phyloP scores from a whole-genome alignment of 169 alveolate genomes.

The Cryptosporidium tyzzeri region DNA sequence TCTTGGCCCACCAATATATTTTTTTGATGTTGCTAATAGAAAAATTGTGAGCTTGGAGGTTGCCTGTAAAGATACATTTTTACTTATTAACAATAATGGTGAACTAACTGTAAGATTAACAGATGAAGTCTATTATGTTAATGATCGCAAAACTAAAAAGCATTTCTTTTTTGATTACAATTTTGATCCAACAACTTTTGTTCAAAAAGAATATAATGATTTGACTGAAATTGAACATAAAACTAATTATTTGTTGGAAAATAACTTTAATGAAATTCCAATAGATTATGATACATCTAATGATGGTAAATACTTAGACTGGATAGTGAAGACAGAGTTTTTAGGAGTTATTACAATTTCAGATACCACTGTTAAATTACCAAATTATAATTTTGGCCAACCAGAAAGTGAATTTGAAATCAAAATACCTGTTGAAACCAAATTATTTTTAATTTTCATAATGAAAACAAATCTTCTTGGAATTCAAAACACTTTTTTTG shows the following conservation, averaged over 20 bases:
- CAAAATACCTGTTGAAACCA: background rate
- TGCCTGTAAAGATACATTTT: constrained; percentile 20
- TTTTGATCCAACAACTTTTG: background rate
- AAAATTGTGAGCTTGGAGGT: constrained; percentile 27
- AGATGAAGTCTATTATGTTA: constrained; percentile 1
- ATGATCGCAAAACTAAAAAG: background rate
- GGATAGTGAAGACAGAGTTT: constrained; percentile 7
- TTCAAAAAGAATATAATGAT: background rate
- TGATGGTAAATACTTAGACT: constrained; percentile 15
- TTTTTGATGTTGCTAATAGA: constrained; percentile 20
- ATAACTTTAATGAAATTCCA: constrained; percentile 17
- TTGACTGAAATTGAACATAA: constrained; percentile 2
- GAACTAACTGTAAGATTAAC: constrained; percentile 3
- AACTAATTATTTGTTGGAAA: background rate
- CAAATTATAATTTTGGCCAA: background rate
- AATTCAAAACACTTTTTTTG: constrained; percentile 1
- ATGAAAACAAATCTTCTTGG: background rate
- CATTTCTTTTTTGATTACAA: constrained; percentile 2
- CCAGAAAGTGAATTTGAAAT: background rate
- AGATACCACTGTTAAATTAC: background rate
- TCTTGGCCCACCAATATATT: constrained; percentile 22
- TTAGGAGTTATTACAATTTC: constrained; percentile 20
- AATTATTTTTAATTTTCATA: constrained; percentile 4
- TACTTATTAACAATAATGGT: constrained; percentile 29
- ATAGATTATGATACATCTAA: constrained; percentile 6